Base-by-base conservation (phyloP, 2,329 filamentous ascomycete genomes). In the Colletotrichum australisinense region DNA sequence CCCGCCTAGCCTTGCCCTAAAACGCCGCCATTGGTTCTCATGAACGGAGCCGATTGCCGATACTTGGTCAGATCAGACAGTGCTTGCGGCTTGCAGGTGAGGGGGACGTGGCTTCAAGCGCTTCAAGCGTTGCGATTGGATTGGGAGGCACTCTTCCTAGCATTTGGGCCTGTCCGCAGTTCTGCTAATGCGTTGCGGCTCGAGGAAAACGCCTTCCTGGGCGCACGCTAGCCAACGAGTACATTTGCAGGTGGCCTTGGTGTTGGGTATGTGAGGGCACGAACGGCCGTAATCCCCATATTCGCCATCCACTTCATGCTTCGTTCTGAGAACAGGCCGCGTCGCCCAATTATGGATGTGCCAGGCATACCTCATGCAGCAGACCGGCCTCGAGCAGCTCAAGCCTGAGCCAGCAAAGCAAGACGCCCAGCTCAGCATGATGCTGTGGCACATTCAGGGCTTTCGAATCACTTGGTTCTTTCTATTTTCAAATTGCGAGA, bases 101-200 rank as follows among this genome's bases (percentile, higher is more conserved):
- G 62, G 42, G 12, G 42, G 52, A 14, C 6, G 57, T 49, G 55
- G 30, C 62, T 60, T 66, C 42, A 24, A 63, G 63, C 58, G 52
- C 52, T 42, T 42, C 38, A 19, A 52, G 35, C 38, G 58, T 68
- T 52, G 49, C 28, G 49, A 58, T 63, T 72, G 69, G 38, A 64
- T 22, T 49, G 42, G 42, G 42, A 49, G 42, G 57, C 30, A 28
- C 38, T 16, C 57, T 49, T 52, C 30, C 57, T 63, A 63, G 57
- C 57, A 32, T n/a, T 19, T 32, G 52, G 24, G 30, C 28, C 58
- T 30, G 38, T 68, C 49, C 53, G 38, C 38, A 19, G 38, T 19
- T 42, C 16, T 42, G n/a, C 49, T 28, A 63, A 38, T 68, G 64
- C 57, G 26, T 63, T 69, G 69, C 52, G 38, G 65, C 49, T 52